A percentile compares a stretch with the other conserved stretches of the same genome.
Evolutionary conservation across 805 yeast species (phyloP).

Genomic region (Sungouiella blattae): DNA sequence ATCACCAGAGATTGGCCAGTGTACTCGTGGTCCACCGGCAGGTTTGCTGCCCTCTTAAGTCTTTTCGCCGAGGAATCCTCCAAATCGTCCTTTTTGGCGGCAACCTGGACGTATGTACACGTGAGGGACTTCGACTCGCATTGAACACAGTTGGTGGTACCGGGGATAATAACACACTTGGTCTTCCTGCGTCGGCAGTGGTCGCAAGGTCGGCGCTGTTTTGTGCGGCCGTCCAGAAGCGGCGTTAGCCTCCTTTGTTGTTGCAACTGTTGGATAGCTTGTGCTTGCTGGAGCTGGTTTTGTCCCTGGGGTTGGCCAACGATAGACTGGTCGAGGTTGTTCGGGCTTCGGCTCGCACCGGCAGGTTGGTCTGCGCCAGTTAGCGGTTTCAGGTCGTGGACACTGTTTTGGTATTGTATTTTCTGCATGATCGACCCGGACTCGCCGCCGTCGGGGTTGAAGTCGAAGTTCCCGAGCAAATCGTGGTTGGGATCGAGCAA

Average conservation of each 20-base stretch:
- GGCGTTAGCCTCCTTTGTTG: background rate
- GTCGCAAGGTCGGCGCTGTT: slow-evolving; percentile 70
- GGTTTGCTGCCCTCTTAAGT: slow-evolving; percentile 17
- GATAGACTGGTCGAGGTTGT: background rate
- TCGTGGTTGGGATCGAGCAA: slow-evolving; percentile 31
- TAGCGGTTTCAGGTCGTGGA: slow-evolving; percentile 12
- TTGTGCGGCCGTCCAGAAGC: slow-evolving; percentile 19
- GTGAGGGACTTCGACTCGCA: slow-evolving; percentile 71
- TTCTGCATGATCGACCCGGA: slow-evolving; percentile 25
- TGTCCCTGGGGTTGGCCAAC: background rate
- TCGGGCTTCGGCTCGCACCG: background rate
- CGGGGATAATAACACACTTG: slow-evolving; percentile 69
- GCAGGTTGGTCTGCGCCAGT: background rate
- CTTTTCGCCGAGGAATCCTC: slow-evolving; percentile 47
- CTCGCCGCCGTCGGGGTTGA: slow-evolving; percentile 15
- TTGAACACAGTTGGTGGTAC: slow-evolving; percentile 62
- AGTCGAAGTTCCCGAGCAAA: slow-evolving; percentile 31
- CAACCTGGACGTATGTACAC: slow-evolving; percentile 57
- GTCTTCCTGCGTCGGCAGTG: slow-evolving; percentile 79
- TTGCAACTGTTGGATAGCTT: background rate
- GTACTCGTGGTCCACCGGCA: background rate
- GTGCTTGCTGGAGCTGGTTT: background rate
- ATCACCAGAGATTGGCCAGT: slow-evolving; percentile 7
- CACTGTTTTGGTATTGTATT: slow-evolving; percentile 30
- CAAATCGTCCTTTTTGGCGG: slow-evolving; percentile 1